Evolutionary conservation across 352 stramenopile species (phyloP).

Genomic region (Peronospora farinosa): DNA sequence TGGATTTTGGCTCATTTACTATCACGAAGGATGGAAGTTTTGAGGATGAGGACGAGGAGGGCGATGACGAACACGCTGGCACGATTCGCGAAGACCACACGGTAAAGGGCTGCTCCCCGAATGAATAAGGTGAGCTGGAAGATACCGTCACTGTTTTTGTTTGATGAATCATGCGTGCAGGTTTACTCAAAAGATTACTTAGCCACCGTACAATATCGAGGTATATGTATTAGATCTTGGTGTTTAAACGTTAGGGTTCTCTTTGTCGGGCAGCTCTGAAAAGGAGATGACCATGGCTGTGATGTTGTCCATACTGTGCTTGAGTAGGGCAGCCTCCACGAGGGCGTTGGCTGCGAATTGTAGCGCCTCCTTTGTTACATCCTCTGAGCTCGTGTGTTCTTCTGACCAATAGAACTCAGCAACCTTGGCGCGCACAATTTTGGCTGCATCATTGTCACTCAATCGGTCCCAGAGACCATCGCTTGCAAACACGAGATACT

Average conservation of each 20-base stretch:
- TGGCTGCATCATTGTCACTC: constrained; percentile 57
- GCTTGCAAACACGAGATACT: constrained; percentile 69
- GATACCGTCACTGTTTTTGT: constrained; percentile 14
- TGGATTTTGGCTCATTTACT: constrained; percentile 40
- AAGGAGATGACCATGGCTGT: constrained; percentile 72
- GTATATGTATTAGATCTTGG: constrained; percentile 16
- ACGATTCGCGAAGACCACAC: constrained; percentile 44
- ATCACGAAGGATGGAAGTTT: constrained; percentile 8
- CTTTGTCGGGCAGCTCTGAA: constrained; percentile 19
- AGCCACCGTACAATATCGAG: not conserved
- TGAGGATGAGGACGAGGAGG: constrained; percentile 21
- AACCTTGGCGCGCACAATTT: constrained; percentile 52
- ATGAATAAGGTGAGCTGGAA: constrained; percentile 23
- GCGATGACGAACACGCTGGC: constrained; percentile 27
- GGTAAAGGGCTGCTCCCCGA: constrained; percentile 33
- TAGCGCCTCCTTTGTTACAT: constrained; percentile 44
- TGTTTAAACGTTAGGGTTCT: constrained; percentile 16
- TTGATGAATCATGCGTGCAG: constrained; percentile 14
- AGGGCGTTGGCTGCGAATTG: constrained; percentile 55
- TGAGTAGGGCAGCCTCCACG: constrained; percentile 56
- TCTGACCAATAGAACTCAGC: constrained; percentile 34
- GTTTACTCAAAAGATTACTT: not conserved
- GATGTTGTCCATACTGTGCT: constrained; percentile 81
- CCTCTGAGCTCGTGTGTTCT: constrained; percentile 6
- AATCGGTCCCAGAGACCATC: constrained; percentile 78